A percentile compares a stretch with the other conserved stretches of the same genome.
Conservation (phyloP, 1,284 basidiomycete species). For the Taiwanofungus camphoratus region DNA sequence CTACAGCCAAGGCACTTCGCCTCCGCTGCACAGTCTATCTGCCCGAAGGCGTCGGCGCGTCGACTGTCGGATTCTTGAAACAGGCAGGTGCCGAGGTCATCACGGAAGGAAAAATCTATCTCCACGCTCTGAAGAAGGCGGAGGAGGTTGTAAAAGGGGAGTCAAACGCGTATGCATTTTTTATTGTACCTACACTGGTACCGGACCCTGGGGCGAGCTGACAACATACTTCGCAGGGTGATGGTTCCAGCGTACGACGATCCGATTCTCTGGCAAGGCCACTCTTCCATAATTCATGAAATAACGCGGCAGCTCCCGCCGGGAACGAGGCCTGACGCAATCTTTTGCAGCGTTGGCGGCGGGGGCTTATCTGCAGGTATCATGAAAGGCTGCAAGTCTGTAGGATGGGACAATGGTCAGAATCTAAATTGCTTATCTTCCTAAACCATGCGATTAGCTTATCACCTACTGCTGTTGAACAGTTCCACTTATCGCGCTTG, state of each 20-base stretch:
- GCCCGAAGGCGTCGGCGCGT: conserved; percentile 44
- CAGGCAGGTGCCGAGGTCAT: conserved; percentile 51
- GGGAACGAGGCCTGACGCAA: conserved; percentile 51
- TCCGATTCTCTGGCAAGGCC: conserved; percentile 63
- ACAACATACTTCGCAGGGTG: conserved; percentile 34
- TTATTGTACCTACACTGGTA: not conserved
- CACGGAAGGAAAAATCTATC: conserved; percentile 49
- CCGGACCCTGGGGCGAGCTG: not conserved
- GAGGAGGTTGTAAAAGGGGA: conserved; percentile 31
- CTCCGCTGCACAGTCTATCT: conserved; percentile 64
- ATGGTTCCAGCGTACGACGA: conserved; percentile 68
- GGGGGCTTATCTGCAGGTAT: conserved; percentile 66
- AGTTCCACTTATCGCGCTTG: conserved; percentile 63
- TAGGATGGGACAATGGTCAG: conserved; percentile 62
- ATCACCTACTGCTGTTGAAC: not conserved
- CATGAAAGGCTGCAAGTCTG: conserved; percentile 52
- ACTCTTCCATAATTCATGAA: conserved; percentile 64
- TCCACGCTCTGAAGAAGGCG: conserved; percentile 48
- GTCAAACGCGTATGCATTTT: conserved; percentile 45
- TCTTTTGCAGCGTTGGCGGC: conserved; percentile 74
- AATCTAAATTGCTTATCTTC: no score
- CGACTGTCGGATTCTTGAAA: conserved; percentile 44
- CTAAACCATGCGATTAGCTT: no score
- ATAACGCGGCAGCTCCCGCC: conserved; percentile 45
- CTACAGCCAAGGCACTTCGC: conserved; percentile 47